phyloP scores from a whole-genome alignment of 345 rosid species.

The Brassica juncea region DNA sequence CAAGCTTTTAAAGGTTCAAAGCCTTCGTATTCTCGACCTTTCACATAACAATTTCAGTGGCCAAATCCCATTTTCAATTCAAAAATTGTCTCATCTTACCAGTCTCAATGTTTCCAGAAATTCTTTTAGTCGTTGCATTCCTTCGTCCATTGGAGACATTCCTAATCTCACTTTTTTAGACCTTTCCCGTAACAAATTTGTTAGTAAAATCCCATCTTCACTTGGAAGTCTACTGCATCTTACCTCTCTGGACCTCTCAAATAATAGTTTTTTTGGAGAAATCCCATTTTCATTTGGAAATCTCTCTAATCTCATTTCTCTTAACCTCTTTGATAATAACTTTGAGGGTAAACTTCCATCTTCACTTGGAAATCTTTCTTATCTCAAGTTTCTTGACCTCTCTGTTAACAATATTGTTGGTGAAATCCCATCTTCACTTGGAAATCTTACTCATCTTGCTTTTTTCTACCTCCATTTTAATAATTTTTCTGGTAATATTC shows the following conservation, averaged over 20 bases:
- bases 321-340: background rate
- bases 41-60: background rate
- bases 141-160: background rate
- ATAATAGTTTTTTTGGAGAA: background rate
- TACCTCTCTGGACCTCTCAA: background rate
- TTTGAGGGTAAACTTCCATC: background rate
- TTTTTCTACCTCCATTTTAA: background rate
- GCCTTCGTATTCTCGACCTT: background rate
- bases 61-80: background rate
- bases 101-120: background rate
- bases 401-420: background rate
- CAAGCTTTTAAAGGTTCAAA: background rate
- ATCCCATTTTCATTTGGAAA: background rate
- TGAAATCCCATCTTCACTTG: background rate
- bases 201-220: background rate
- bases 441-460: background rate
- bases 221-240: background rate
- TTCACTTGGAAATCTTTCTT: background rate
- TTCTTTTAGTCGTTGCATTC: background rate
- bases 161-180: background rate
- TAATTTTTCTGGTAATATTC: background rate
- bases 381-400: background rate
- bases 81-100: background rate
- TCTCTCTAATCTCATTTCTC: background rate
- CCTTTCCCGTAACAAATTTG: background rate